These are phyloP conservation scores for Metschnikowia lunata DNA, from an alignment of 805 yeast genomes.

Conservation along the genomic window DNA sequence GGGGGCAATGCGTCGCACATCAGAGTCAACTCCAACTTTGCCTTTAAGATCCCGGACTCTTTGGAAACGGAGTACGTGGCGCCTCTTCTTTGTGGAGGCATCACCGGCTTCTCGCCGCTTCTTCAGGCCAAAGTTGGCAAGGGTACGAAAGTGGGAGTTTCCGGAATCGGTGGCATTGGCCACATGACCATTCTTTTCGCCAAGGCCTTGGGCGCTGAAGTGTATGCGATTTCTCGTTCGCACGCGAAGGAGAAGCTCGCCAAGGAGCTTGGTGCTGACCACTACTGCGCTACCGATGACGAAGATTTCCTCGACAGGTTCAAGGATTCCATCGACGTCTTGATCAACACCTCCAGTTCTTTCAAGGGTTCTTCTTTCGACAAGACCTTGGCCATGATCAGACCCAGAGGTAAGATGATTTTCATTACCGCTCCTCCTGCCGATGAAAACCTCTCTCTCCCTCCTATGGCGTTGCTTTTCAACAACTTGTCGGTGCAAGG, in stretches of 20 bases:
- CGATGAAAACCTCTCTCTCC: constrained; percentile 7
- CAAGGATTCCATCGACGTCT: constrained; percentile 11
- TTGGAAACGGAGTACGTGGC: constrained; percentile 15
- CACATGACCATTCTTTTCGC: constrained; percentile 60
- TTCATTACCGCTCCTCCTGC: constrained; percentile 17
- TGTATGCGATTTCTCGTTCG: constrained; percentile 52
- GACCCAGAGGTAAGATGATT: constrained; percentile 15
- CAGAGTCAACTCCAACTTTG: constrained; percentile 15
- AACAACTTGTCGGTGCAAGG: constrained; percentile 16
- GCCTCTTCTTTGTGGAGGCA: constrained; percentile 21
- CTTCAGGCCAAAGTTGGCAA: constrained; percentile 15
- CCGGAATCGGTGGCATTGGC: constrained; percentile 67
- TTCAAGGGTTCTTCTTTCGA: constrained; percentile 18
- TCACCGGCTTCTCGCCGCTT: constrained; percentile 21
- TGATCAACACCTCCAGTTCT: constrained; percentile 16
- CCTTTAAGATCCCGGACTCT: constrained; percentile 17
- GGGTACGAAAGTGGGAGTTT: constrained; percentile 48
- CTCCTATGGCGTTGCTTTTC: constrained; percentile 9
- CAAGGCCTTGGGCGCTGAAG: constrained; percentile 60
- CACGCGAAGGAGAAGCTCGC: constrained; percentile 50
- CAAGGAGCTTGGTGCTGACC: constrained; percentile 50
- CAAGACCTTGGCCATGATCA: constrained; percentile 12
- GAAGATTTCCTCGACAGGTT: constrained; percentile 19
- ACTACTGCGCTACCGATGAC: constrained; percentile 20
- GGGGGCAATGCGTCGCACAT: constrained; percentile 19